phyloP scores from a whole-genome alignment of 306 rosid species.

The Vachellia pachyceras region DNA sequence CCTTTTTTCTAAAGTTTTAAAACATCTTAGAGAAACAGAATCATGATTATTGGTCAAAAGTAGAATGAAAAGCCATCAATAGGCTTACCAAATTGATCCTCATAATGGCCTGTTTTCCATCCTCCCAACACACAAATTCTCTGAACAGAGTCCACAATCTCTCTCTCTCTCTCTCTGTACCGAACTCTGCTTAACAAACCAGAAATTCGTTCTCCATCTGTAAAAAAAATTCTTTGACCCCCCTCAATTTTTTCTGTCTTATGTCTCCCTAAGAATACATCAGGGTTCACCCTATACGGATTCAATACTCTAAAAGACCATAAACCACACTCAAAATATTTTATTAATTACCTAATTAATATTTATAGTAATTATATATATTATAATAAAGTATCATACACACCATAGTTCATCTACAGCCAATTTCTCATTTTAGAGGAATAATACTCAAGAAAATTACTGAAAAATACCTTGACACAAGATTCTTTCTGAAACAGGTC shows the following conservation, averaged over 20 bases:
- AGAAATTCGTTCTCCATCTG: not conserved
- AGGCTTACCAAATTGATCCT: slow-evolving; percentile 44
- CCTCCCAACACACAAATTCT: slow-evolving; percentile 47
- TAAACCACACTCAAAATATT: no score
- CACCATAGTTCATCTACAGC: no score
- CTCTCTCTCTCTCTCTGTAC: not conserved
- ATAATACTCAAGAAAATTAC: no score
- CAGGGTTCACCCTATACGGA: no score
- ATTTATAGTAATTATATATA: no score
- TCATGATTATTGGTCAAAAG: slow-evolving; percentile 60
- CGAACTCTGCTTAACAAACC: slow-evolving; percentile 13
- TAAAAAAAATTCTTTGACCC: not conserved
- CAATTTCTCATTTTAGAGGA: no score
- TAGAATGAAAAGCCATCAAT: slow-evolving; percentile 35
- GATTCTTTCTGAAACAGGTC: no score
- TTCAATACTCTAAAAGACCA: no score
- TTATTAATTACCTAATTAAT: no score
- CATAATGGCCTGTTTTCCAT: slow-evolving; percentile 52
- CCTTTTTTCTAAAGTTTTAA: slow-evolving; percentile 1
- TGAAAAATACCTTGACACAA: no score
- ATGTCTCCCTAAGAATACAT: no score
- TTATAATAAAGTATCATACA: no score
- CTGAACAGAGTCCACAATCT: slow-evolving; percentile 24
- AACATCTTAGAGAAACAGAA: slow-evolving; percentile 33
- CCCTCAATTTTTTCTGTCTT: not conserved